These are phyloP conservation scores for Venturia pyrina DNA, from an alignment of 2,329 filamentous ascomycete species.

Conservation along the genomic window DNA sequence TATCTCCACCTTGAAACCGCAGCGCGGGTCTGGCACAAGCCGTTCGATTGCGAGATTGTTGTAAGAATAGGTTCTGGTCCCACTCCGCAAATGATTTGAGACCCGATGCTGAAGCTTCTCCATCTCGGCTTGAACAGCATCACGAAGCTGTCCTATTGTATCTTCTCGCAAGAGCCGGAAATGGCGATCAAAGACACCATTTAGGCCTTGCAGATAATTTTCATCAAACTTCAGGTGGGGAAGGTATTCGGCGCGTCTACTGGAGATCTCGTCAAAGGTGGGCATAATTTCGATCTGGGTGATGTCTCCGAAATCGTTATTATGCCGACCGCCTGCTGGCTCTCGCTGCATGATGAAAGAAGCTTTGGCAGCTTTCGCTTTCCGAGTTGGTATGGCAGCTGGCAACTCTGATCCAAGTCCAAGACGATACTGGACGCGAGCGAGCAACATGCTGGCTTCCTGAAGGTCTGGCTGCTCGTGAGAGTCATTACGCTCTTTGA, in stretches of 20 bases:
- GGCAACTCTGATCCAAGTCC: slow-evolving; percentile 1
- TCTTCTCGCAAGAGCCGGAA: slow-evolving; percentile 26
- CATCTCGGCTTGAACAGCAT: slow-evolving; percentile 15
- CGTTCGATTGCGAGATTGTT: slow-evolving; percentile 2
- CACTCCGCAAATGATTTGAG: neutral
- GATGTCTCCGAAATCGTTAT: slow-evolving; percentile 27
- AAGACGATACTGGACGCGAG: neutral
- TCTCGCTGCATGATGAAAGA: slow-evolving; percentile 2
- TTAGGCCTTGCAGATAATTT: slow-evolving; percentile 19
- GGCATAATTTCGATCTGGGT: slow-evolving; percentile 23
- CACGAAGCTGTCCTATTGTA: slow-evolving; percentile 23
- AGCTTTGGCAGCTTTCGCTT: neutral
- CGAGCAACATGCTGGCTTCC: neutral
- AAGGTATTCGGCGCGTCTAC: slow-evolving; percentile 30
- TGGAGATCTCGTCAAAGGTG: slow-evolving; percentile 22
- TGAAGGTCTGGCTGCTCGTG: neutral
- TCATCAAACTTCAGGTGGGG: slow-evolving; percentile 22
- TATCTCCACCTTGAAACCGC: neutral
- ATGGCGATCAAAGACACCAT: slow-evolving; percentile 24
- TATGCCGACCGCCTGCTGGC: slow-evolving; percentile 18
- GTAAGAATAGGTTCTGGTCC: slow-evolving; percentile 6
- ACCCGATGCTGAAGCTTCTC: neutral
- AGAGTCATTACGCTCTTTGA: neutral
- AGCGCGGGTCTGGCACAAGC: neutral
- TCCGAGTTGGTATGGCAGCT: neutral